A percentile compares a stretch with the other conserved stretches of the same genome.
These are phyloP conservation scores for Bidens hawaiensis DNA, from an alignment of 140 eudicot genomes.

Conservation along the genomic window DNA sequence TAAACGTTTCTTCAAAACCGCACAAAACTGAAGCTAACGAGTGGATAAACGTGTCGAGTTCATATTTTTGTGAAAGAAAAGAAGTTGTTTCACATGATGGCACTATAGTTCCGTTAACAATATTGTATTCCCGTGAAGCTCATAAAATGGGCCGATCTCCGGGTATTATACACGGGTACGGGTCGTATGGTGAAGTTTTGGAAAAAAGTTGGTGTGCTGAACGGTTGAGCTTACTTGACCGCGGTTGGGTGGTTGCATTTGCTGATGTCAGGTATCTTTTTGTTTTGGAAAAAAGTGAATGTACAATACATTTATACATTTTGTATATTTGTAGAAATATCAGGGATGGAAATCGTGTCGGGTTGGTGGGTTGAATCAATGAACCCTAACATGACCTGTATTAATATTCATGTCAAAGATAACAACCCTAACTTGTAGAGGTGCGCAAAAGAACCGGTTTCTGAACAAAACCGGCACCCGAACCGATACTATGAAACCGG, in stretches of 20 bases:
- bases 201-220: constrained; percentile 87
- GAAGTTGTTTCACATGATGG: constrained; percentile 78
- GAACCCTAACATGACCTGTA: not conserved
- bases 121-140: constrained; percentile 54
- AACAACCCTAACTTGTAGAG: not conserved
- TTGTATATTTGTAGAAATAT: not conserved
- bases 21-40: constrained; percentile 15
- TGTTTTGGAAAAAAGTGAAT: not conserved
- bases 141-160: constrained; percentile 61
- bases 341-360: not conserved
- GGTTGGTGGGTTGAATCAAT: not conserved
- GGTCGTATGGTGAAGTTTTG: constrained; percentile 80
- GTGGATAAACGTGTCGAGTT: constrained; percentile 46
- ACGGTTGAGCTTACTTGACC: constrained; percentile 82
- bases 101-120: constrained; percentile 60
- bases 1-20: constrained; percentile 26
- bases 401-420: not conserved
- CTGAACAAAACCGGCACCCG: no score
- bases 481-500: no score
- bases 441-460: no score
- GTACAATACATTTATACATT: not conserved
- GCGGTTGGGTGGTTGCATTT: constrained; percentile 93
- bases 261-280: constrained; percentile 91
- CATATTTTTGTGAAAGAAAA: constrained; percentile 58
- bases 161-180: constrained; percentile 81